phyloP scores from a whole-genome alignment of 768 basidiomycete genomes.

The Mycena galericulata region DNA sequence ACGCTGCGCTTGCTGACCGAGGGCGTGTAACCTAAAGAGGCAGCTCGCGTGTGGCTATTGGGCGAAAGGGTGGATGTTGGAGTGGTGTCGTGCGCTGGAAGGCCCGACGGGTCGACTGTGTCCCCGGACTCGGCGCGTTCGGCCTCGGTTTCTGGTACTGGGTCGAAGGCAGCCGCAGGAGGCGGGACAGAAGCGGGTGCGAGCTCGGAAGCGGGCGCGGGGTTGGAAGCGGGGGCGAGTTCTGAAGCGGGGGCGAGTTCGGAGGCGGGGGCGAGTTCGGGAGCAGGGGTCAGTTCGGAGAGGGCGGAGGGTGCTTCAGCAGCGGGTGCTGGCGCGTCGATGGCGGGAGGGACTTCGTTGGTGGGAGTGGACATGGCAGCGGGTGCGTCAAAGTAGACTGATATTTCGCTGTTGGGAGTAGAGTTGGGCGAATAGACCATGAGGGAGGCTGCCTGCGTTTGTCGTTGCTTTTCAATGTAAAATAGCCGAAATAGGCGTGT shows the following conservation, averaged over 20 bases:
- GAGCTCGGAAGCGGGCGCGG: no score
- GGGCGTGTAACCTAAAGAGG: slow-evolving; percentile 37
- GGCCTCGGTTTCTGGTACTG: slow-evolving; percentile 9
- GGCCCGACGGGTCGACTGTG: slow-evolving; percentile 16
- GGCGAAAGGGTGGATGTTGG: slow-evolving; percentile 25
- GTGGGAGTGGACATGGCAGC: slow-evolving; percentile 26
- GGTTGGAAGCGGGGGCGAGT: no score
- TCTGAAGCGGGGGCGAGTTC: no score
- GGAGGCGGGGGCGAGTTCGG: no score
- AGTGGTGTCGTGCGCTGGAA: slow-evolving; percentile 8
- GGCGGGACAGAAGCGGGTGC: not conserved
- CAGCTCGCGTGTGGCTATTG: slow-evolving; percentile 31
- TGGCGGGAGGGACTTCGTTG: slow-evolving; percentile 1
- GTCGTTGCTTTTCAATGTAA: no score
- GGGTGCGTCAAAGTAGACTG: slow-evolving; percentile 62
- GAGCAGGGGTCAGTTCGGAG: no score
- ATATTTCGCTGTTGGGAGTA: slow-evolving; percentile 48
- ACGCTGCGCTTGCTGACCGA: slow-evolving; percentile 45
- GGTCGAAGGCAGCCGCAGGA: not conserved
- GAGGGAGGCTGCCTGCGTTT: not conserved
- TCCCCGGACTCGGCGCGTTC: slow-evolving; percentile 16
- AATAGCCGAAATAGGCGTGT: no score
- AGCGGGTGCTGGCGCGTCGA: no score
- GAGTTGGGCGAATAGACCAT: no score
- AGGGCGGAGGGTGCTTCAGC: not conserved